Evolutionary conservation across 2,329 filamentous ascomycete genomes (phyloP), one percentile per base, ranked within the genome.

Genomic region (Colletotrichum tanaceti): DNA sequence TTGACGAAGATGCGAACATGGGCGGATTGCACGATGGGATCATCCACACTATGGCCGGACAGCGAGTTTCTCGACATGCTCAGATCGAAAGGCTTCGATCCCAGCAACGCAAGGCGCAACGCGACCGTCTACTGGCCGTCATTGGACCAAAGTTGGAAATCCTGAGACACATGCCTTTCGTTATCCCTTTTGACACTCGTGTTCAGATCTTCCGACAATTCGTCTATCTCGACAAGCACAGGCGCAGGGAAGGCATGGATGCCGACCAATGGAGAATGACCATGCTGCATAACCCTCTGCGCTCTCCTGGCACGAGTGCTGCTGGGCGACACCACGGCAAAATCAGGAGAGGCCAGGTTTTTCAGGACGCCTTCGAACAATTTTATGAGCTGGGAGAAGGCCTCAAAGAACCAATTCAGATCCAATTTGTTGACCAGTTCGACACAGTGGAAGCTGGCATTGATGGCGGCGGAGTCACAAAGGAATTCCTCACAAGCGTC

Each of bases 191-290:
- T 74, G 89, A 93, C 44, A 96, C 93, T 0, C 86, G 96, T 54
- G 96, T 99, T 5, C 89, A 94, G 76, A 95, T 98, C 28, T 98
- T 99, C 78, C 89, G 94, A 38, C 90, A 97, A 75, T 98, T 98
- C 74, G 92, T 98, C n/a, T 81, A 88, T 38, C 83, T 94, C 5
- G 96, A 99, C 78, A 93, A 96, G 77, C 78, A 85, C 58, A 90
- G 90, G 71, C 84, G 93, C 70, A 84, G 93, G 71, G 83, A 86
- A 35, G 93, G 93, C 0, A 81, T 86, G 71, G 50, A 84, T 89
- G 76, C 86, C 83, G 65, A 78, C 18, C 67, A 70, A 20, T 73
- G 72, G 72, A 70, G 71, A 39, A 72, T 72, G 68, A 44, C 55
- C 13, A 71, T 72, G 69, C 35, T 72, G 14, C 65, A 72, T 44